These are phyloP conservation scores for Tetrahymena malaccensis DNA, from an alignment of 73 alveolate species.

Conservation along the genomic window DNA sequence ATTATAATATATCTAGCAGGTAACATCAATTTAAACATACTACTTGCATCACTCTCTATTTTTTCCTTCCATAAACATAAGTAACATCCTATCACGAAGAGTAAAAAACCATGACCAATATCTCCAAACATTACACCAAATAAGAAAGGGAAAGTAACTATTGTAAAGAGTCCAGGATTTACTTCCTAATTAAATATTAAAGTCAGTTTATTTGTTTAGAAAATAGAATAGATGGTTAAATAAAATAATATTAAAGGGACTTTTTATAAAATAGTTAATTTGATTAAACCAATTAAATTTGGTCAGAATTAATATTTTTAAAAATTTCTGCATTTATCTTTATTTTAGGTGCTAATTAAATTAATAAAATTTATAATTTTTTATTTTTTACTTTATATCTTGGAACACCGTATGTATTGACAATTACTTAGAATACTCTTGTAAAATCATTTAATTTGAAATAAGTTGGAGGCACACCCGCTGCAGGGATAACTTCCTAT, in stretches of 20 bases:
- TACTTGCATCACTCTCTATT: constrained; percentile 31
- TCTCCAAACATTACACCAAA: constrained; percentile 99
- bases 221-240: too few relatives aligned
- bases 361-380: background rate
- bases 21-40: constrained; percentile 50
- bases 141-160: constrained; percentile 94
- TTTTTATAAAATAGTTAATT: too few relatives aligned
- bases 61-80: constrained; percentile 52
- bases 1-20: constrained; percentile 71
- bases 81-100: constrained; percentile 54
- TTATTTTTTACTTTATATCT: constrained; percentile 58
- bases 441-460: constrained; percentile 87
- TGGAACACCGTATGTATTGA: constrained; percentile 96
- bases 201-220: background rate
- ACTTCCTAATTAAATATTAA: constrained; percentile 51
- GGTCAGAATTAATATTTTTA: too few relatives aligned
- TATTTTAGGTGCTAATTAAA: background rate
- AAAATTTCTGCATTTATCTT: too few relatives aligned
- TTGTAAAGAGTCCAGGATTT: constrained; percentile 91
- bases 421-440: constrained; percentile 85
- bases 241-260: too few relatives aligned
- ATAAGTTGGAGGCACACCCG: constrained; percentile 80
- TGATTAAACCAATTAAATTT: too few relatives aligned
- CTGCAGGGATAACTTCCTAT: constrained; percentile 49
- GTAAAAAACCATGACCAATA: constrained; percentile 93